Evolutionary conservation across 148 eudicot genomes (phyloP).

Genomic region (Rhododendron henanense): DNA sequence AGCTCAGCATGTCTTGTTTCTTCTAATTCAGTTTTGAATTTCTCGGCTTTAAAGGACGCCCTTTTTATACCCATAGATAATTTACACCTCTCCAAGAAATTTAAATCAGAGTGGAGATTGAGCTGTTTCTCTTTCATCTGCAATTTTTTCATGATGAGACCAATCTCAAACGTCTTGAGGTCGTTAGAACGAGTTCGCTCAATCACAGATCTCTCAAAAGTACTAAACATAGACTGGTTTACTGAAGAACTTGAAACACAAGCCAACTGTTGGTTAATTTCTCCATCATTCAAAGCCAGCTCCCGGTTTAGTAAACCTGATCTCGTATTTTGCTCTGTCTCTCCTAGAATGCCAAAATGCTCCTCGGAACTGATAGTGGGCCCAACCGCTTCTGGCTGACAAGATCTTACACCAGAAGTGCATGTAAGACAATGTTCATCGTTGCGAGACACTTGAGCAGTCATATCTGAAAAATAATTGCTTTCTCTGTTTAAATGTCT

Average conservation of each 20-base stretch:
- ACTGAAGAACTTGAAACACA: conserved; percentile 25
- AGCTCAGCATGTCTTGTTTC: conserved; percentile 72
- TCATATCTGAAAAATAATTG: conserved; percentile 21
- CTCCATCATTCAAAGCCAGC: conserved; percentile 33
- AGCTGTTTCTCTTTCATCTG: conserved; percentile 66
- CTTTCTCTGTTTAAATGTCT: conserved; percentile 13
- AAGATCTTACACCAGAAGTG: conserved; percentile 15
- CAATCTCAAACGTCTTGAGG: conserved; percentile 66
- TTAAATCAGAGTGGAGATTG: conserved; percentile 51
- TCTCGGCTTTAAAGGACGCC: conserved; percentile 72
- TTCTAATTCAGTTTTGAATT: conserved; percentile 65
- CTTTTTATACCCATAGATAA: conserved; percentile 70
- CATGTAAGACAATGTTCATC: conserved; percentile 17
- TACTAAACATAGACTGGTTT: conserved; percentile 32
- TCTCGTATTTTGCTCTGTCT: conserved; percentile 28
- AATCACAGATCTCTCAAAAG: conserved; percentile 59
- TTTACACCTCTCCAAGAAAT: conserved; percentile 69
- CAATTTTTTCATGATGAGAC: conserved; percentile 61
- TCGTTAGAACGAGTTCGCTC: conserved; percentile 84
- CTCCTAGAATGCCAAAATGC: conserved; percentile 25
- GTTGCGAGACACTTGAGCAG: conserved; percentile 12
- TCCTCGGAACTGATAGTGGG: conserved; percentile 13
- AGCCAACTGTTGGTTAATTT: conserved; percentile 35
- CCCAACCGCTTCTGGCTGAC: conserved; percentile 8
- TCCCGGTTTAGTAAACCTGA: conserved; percentile 25